Base-by-base conservation (phyloP, 2,329 filamentous ascomycete genomes). In the Furcasterigmium sp. region DNA sequence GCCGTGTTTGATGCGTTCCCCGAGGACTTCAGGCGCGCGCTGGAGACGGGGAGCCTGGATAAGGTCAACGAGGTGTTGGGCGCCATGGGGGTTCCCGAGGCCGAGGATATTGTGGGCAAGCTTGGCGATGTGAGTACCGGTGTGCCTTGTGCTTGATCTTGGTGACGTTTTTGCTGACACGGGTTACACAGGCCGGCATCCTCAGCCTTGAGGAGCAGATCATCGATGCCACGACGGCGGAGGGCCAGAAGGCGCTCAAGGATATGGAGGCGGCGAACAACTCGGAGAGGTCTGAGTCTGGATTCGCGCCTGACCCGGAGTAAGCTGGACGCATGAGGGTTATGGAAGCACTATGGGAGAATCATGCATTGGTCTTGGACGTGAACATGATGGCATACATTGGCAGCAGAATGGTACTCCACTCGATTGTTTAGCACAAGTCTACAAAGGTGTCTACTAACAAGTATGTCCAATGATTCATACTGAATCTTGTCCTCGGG, bases 211-310 rank as follows among this genome's bases (percentile, higher is more conserved):
- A 97, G 62, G 84, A 95, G 58, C 84, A 94, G 39, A 89, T 98
- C 41, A 94, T 98, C 53, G 93, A 98, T 67, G 88, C 90, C 1
- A 98, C 90, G 37, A 95, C 91, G 3, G 84, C 90, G 58, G 84
- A 93, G 60, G 91, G 91, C 3, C 78, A 84, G 70, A 79, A 83
- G 61, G 82, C 83, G 58, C 73, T 91, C 54, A 84, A 86, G 67
- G 80, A 90, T 51, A 76, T 95, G 47, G 84, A 89, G 61, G 73
- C 76, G 20, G 64, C 63, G 10, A 23, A 41, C 9, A 35, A 8
- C 13, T 19, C 18, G 34, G 60, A 63, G 42, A 60, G 63, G 39
- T 56, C 57, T n/a, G 50, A 50, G 29, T 48, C 48, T 17, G 48
- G 48, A 10, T 62, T 58, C 40, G 51, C 56, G 15, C 60, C 59